phyloP scores from a whole-genome alignment of 805 yeast genomes.

The Phaffomyces opuntiae region DNA sequence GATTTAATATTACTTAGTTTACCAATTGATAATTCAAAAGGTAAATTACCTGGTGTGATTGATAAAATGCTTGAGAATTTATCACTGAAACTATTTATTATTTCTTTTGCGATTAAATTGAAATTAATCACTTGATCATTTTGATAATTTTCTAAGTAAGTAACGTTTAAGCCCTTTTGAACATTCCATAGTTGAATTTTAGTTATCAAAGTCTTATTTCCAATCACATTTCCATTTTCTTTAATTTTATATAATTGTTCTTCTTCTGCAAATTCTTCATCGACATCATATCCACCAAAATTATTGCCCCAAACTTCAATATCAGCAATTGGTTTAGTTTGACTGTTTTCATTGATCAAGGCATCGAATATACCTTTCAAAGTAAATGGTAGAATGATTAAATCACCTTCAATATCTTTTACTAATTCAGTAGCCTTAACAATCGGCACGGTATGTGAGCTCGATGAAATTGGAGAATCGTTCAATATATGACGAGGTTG shows the following conservation, averaged over 20 bases:
- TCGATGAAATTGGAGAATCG: conserved; percentile 1
- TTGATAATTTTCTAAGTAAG: conserved; percentile 15
- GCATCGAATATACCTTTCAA: conserved; percentile 1
- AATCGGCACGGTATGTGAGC: background rate
- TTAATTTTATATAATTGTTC: conserved; percentile 39
- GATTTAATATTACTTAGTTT: conserved; percentile 3
- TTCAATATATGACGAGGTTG: conserved; percentile 7
- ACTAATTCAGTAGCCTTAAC: background rate
- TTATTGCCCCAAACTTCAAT: conserved; percentile 1
- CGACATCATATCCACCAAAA: conserved; percentile 1
- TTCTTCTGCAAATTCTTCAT: conserved; percentile 36
- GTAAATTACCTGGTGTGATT: conserved; percentile 29
- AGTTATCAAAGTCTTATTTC: background rate
- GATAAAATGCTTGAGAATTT: conserved; percentile 15
- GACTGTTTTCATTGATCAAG: background rate
- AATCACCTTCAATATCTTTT: background rate
- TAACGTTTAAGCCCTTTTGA: conserved; percentile 10
- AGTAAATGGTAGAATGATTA: conserved; percentile 3
- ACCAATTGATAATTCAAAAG: conserved; percentile 20
- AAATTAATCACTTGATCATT: conserved; percentile 27
- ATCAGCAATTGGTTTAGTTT: background rate
- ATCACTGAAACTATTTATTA: background rate
- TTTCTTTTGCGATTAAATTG: conserved; percentile 21
- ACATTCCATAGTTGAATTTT: conserved; percentile 11
- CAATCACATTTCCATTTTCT: conserved; percentile 1